These are phyloP conservation scores for Elaeis oleifera DNA, from an alignment of 202 grass and related monocot species.

Conservation along the genomic window DNA sequence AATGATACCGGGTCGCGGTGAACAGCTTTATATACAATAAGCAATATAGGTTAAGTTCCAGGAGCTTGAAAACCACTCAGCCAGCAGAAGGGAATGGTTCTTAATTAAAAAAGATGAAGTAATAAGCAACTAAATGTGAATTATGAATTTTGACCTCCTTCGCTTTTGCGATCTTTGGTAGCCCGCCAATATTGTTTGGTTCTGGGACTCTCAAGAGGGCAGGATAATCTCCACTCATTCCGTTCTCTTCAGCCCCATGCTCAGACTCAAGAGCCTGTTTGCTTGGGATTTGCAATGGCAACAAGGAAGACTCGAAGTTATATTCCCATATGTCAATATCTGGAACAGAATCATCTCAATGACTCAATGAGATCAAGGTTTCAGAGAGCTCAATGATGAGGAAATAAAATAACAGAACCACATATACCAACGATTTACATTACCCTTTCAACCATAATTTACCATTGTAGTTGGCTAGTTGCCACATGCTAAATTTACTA, in stretches of 20 bases:
- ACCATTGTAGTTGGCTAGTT: too few relatives aligned
- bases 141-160: conserved; percentile 44
- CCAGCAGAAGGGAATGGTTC: too few relatives aligned
- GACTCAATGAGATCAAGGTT: too few relatives aligned
- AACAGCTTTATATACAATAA: conserved; percentile 29
- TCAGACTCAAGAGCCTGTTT: conserved; percentile 40
- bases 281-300: conserved; percentile 56
- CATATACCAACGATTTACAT: too few relatives aligned
- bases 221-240: conserved; percentile 28
- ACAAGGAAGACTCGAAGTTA: conserved; percentile 37
- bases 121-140: neutral
- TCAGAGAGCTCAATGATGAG: conserved; percentile 8
- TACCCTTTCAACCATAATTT: too few relatives aligned
- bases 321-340: conserved; percentile 86
- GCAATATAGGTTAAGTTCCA: neutral
- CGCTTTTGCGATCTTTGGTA: conserved; percentile 51
- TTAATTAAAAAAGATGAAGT: too few relatives aligned
- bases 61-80: neutral
- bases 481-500: too few relatives aligned
- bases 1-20: conserved; percentile 64
- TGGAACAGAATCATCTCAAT: conserved; percentile 25
- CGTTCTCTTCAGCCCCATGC: conserved; percentile 51
- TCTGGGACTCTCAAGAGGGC: conserved; percentile 38
- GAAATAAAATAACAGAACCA: too few relatives aligned
- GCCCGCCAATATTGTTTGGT: conserved; percentile 57